A percentile compares a stretch with the other conserved stretches of the same genome.
Evolutionary conservation across 306 rosid genomes (phyloP).

Genomic region (Malus sylvestris): DNA sequence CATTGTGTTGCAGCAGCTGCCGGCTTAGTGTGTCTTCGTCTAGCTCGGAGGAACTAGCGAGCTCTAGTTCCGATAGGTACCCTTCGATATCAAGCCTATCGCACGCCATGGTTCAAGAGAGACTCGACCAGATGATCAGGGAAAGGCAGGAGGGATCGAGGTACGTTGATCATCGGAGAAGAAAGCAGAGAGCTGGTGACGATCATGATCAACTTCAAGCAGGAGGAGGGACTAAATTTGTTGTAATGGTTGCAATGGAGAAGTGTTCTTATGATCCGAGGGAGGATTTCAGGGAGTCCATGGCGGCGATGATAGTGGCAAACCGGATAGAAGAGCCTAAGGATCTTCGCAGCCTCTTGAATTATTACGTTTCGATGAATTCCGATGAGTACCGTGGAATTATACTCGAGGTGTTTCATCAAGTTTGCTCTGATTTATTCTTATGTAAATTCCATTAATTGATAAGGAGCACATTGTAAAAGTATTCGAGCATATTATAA

Average conservation of each 20-base stretch:
- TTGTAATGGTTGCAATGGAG: constrained; percentile 85
- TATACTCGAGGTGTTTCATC: constrained; percentile 66
- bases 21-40: constrained; percentile 80
- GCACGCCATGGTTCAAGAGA: constrained; percentile 96
- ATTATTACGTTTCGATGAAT: constrained; percentile 84
- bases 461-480: not conserved
- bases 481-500: not conserved
- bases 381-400: constrained; percentile 44
- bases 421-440: constrained; percentile 70
- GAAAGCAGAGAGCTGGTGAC: constrained; percentile 28
- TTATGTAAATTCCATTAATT: constrained; percentile 44
- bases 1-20: constrained; percentile 67
- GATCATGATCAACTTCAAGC: constrained; percentile 14
- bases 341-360: constrained; percentile 74
- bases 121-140: constrained; percentile 77
- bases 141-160: constrained; percentile 40
- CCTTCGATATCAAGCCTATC: constrained; percentile 73
- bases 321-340: constrained; percentile 60
- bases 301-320: constrained; percentile 65
- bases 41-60: constrained; percentile 65
- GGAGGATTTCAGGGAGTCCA: constrained; percentile 76
- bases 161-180: constrained; percentile 34
- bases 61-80: constrained; percentile 51
- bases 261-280: constrained; percentile 71
- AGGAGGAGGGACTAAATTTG: constrained; percentile 44